Conservation (phyloP, 1,139 yeast genomes). For the Pichia sp. region DNA sequence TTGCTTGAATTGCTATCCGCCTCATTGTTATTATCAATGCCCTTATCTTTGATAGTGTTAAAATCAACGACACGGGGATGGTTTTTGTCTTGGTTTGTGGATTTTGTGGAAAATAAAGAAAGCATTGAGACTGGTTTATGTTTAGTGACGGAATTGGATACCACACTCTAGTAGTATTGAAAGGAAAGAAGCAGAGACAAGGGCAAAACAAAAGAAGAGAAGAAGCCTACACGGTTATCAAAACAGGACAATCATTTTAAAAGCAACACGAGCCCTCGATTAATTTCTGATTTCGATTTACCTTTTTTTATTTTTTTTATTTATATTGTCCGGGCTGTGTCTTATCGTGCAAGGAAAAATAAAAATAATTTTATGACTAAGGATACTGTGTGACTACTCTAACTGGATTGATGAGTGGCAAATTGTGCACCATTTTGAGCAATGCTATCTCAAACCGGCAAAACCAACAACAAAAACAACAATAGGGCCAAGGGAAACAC, state of each 20-base stretch:
- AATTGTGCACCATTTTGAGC: neutral
- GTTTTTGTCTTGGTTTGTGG: neutral
- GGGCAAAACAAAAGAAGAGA: neutral
- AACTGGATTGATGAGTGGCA: neutral
- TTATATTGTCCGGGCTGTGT: too few species aligned
- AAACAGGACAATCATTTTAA: neutral
- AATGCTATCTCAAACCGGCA: neutral
- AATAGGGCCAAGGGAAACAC: neutral
- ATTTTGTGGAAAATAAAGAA: slow-evolving; percentile 10
- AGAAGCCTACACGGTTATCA: neutral
- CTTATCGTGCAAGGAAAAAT: neutral
- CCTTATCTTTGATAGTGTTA: slow-evolving; percentile 16
- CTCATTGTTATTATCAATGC: neutral
- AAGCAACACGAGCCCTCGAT: neutral
- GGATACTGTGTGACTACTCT: too few species aligned
- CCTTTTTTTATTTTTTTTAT: too few species aligned
- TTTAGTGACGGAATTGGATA: neutral
- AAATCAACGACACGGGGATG: slow-evolving; percentile 20
- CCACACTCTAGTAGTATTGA: neutral
- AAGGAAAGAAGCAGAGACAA: neutral
- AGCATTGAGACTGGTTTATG: slow-evolving; percentile 10
- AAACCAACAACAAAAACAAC: neutral
- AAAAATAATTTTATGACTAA: neutral
- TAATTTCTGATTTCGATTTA: neutral
- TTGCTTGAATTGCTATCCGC: neutral